Base-by-base conservation (phyloP, 2,329 filamentous ascomycete species). In the Ascochyta koolunga region DNA sequence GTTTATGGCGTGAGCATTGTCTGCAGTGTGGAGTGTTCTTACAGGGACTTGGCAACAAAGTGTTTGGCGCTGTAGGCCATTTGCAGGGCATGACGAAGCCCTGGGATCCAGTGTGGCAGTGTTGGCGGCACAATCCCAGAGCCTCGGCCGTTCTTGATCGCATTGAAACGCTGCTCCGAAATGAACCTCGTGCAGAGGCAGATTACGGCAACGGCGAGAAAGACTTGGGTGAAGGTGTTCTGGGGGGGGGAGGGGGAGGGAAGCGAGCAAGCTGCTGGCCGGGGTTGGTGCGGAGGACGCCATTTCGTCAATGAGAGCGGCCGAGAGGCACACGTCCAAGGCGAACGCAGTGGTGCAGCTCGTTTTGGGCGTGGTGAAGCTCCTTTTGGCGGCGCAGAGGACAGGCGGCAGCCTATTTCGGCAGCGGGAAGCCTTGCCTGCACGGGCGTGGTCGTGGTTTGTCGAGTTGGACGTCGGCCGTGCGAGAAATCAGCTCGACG, bases 61-160 rank as follows among this genome's bases (percentile, higher is more conserved):
- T 16, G 9, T 15, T 58, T 59, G 2, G 50, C 42, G 40, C 60
- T 53, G 15, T 27, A 58, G 3, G 41, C 61, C 53, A 66, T 55
- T 4, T 41, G 42, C 0, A 66, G 25, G 5, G 55, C 63, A 57
- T 66, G 60, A 27, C 50, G 52, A 3, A 66, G 45, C 4, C 58
- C 54, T 4, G 60, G 62, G 6, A 62, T 56, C 64, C 58, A 65
- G 35, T 64, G 61, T 25, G 60, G 62, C 18, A 60, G 40, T 18
- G 62, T 66, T 16, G 62, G 62, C 19, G 58, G 62, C 4, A 43
- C 31, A 32, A 60, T 33, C 35, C 38, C 37, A 37, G 10, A 36
- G 2, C n/a, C 18, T 35, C 43, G 56, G 44, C 56, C 45, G 22
- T 52, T 43, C 25, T 57, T 64, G 35, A 55, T 36, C 4, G 47